A percentile compares a stretch with the other conserved stretches of the same genome.
phyloP scores from a whole-genome alignment of 2,329 filamentous ascomycete species.

The Pseudogymnoascus sp. region DNA sequence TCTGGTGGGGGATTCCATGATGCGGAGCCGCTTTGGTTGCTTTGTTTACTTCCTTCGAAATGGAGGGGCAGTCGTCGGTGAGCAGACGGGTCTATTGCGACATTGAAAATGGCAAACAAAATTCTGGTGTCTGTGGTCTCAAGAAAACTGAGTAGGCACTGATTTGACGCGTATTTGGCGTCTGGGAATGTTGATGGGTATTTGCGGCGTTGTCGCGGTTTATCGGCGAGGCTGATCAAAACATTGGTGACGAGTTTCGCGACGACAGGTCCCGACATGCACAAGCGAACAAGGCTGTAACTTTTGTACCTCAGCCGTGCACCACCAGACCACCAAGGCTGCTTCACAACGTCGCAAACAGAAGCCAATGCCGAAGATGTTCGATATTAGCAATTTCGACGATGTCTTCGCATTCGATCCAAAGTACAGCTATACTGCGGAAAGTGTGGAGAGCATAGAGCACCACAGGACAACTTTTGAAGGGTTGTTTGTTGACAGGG shows the following conservation, averaged over 20 bases:
- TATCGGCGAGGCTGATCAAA: constrained; percentile 10
- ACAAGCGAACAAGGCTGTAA: constrained; percentile 9
- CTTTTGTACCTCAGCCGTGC: constrained; percentile 7
- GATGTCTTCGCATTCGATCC: constrained; percentile 59
- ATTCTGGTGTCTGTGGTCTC: not conserved
- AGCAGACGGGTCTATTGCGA: not conserved
- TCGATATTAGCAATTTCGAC: constrained; percentile 61
- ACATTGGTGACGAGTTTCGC: constrained; percentile 8
- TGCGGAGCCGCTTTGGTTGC: not conserved
- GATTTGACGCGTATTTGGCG: not conserved
- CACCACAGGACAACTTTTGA: constrained; percentile 60
- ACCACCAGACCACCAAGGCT: constrained; percentile 11
- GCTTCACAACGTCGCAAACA: not conserved
- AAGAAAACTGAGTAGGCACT: not conserved
- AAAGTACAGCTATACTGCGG: constrained; percentile 57
- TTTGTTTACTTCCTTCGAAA: constrained; percentile 11
- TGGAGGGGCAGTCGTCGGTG: not conserved
- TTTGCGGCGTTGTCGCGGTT: not conserved
- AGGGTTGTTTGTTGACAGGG: constrained; percentile 74
- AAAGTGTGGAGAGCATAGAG: constrained; percentile 57
- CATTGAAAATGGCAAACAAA: not conserved
- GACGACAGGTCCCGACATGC: not conserved
- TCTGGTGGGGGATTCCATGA: constrained; percentile 38
- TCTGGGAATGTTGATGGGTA: not conserved
- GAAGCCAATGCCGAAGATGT: constrained; percentile 38